Evolutionary conservation across 169 alveolate genomes (phyloP), one percentile per base, ranked within the genome.

Genomic region (Plasmodium fragile): DNA sequence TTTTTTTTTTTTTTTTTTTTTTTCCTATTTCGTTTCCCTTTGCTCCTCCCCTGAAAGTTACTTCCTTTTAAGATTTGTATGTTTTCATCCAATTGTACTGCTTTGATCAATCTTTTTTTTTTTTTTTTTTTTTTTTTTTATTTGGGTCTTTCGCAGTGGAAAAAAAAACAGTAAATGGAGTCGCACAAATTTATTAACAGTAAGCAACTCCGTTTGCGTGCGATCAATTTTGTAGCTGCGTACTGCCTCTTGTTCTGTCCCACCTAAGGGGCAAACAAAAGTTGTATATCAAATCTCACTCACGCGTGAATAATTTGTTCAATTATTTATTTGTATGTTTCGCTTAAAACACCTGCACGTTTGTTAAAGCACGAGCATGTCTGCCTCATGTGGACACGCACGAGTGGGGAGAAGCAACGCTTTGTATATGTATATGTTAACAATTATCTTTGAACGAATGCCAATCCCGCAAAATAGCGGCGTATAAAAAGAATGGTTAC

Each of bases 361-460:
- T 45, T 49, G 22, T 18, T 49, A 22, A 16, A 49, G 22, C 22
- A 49, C 0, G 8, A 13, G 22, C 25, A 4, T 49, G 11, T 49
- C 59, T 49, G 8, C 59, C 16, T 16, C 2, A 7, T 49, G 4
- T 49, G 59, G 59, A 16, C 22, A 49, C 22, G 22, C 16, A 16
- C 59, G 7, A 49, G 22, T 49, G 59, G 59, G 4, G 59, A 49
- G 59, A 49, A 49, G 22, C 59, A 65, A 18, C 8, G 75, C 28
- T n/a, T 65, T 65, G n/a, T 18, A 0, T 65, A 18, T 65, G 4
- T 65, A 22, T 65, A 1, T 65, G 8, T 11, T 65, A 25, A 65
- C 36, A 65, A 65, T 65, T 65, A 65, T 65, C 75, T 65, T 65
- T 22, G 25, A 65, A 65, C 75, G 75, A 65, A 65, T 65, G 36